phyloP scores from a whole-genome alignment of 2,329 filamentous ascomycete species.

The Exophiala calicioides region DNA sequence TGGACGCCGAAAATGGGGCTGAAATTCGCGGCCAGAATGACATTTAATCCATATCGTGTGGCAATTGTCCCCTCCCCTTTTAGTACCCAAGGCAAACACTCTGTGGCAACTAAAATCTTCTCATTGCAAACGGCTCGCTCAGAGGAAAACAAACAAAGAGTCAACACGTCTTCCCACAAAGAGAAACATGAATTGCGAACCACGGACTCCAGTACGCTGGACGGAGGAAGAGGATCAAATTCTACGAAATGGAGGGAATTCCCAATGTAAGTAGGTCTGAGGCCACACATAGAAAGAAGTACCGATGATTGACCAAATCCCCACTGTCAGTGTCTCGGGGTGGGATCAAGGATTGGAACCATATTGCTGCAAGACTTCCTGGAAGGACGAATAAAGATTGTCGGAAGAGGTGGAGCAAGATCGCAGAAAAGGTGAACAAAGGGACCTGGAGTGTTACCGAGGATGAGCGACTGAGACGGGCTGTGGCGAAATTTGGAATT shows the following conservation, averaged over 20 bases:
- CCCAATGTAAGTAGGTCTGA: conserved; percentile 7
- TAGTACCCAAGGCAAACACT: no score
- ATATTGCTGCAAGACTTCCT: conserved; percentile 41
- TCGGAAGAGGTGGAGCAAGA: conserved; percentile 48
- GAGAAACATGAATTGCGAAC: no score
- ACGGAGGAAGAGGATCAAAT: conserved; percentile 19
- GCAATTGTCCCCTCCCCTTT: no score
- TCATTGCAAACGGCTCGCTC: no score
- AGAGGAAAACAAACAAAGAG: no score
- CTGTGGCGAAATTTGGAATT: conserved; percentile 41
- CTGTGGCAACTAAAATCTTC: no score
- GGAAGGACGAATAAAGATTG: conserved; percentile 49
- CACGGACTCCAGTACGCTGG: no score
- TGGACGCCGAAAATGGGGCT: no score
- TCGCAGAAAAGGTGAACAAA: conserved; percentile 41
- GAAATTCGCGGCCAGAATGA: no score
- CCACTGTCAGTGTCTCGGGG: conserved; percentile 16
- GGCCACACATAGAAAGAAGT: neutral
- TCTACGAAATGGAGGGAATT: conserved; percentile 11
- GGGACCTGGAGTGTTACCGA: conserved; percentile 44
- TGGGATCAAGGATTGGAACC: conserved; percentile 39
- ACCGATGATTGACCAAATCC: neutral
- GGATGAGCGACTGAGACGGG: conserved; percentile 37
- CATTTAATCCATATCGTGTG: no score
- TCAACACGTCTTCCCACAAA: no score